phyloP scores from a whole-genome alignment of 352 stramenopile genomes.

The Globisporangium iwayamae region DNA sequence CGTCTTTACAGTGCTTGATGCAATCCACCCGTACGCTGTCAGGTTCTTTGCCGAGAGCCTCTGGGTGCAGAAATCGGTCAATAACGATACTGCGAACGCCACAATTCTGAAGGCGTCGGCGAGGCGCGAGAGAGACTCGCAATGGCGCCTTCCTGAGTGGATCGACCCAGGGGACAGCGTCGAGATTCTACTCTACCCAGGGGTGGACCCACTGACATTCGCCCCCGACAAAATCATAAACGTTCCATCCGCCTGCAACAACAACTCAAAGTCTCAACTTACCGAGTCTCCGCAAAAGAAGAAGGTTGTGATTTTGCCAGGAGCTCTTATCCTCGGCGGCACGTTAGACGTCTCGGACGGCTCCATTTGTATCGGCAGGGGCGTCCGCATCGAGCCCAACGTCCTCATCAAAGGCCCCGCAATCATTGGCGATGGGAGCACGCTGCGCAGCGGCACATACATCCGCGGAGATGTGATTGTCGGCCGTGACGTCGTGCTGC shows the following conservation, averaged over 20 bases:
- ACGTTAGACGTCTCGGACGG: conserved; percentile 69
- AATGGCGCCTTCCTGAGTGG: conserved; percentile 38
- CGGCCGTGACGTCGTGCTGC: conserved; percentile 53
- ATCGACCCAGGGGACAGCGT: conserved; percentile 40
- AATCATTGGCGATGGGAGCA: conserved; percentile 64
- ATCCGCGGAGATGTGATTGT: conserved; percentile 68
- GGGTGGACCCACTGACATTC: conserved; percentile 47
- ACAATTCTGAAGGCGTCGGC: conserved; percentile 37
- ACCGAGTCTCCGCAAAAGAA: conserved; percentile 21
- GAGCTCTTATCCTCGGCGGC: conserved; percentile 46
- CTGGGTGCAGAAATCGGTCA: conserved; percentile 29
- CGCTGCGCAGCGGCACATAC: conserved; percentile 61
- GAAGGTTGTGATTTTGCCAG: conserved; percentile 46
- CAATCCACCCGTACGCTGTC: conserved; percentile 52
- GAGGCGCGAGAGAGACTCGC: conserved; percentile 26
- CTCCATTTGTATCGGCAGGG: conserved; percentile 58
- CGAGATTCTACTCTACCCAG: conserved; percentile 53
- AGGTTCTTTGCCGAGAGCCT: conserved; percentile 42
- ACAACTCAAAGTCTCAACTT: background rate
- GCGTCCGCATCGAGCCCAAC: conserved; percentile 63
- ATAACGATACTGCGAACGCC: conserved; percentile 25
- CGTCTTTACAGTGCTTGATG: conserved; percentile 59
- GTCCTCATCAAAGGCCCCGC: conserved; percentile 71
- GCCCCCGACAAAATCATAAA: conserved; percentile 59
- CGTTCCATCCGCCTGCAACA: conserved; percentile 19